These are phyloP conservation scores for Saccharomycopsis hybrid DNA, from an alignment of 1,139 yeast genomes.

Conservation along the genomic window DNA sequence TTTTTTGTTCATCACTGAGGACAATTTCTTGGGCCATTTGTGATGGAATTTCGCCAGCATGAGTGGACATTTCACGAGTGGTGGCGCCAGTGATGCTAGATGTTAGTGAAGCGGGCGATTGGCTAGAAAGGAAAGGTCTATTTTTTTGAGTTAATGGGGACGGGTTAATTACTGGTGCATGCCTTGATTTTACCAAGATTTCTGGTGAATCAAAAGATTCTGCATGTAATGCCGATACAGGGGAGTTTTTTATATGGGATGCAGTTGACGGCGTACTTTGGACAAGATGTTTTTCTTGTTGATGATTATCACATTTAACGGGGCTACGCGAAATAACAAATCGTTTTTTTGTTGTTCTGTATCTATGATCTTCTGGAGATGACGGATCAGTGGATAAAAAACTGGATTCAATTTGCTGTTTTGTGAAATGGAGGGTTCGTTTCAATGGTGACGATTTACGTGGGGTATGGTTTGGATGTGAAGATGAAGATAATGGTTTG, in stretches of 20 bases:
- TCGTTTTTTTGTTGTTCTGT: slow-evolving; percentile 6
- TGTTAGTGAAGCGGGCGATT: neutral
- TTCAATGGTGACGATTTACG: no score
- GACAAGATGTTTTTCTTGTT: no score
- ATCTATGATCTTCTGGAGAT: slow-evolving; percentile 12
- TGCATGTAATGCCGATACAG: neutral
- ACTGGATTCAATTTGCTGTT: neutral
- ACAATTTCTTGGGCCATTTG: slow-evolving; percentile 28
- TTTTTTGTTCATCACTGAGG: slow-evolving; percentile 63
- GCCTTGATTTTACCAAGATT: neutral
- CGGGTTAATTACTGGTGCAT: neutral
- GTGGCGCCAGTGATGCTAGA: neutral
- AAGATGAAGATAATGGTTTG: no score
- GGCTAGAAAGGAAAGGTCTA: neutral
- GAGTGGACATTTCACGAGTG: slow-evolving; percentile 9
- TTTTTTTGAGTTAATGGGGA: neutral
- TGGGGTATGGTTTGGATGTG: no score
- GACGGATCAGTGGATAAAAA: slow-evolving; percentile 7
- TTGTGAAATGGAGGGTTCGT: no score
- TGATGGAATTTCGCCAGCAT: neutral
- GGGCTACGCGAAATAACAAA: slow-evolving; percentile 2
- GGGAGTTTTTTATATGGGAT: neutral
- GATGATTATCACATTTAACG: no score
- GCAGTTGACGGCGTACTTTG: no score
- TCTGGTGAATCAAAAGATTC: neutral